A percentile compares a stretch with the other conserved stretches of the same genome.
Evolutionary conservation across 176 grass and related monocot species (phyloP).

Genomic region (Saccharum spontaneum): DNA sequence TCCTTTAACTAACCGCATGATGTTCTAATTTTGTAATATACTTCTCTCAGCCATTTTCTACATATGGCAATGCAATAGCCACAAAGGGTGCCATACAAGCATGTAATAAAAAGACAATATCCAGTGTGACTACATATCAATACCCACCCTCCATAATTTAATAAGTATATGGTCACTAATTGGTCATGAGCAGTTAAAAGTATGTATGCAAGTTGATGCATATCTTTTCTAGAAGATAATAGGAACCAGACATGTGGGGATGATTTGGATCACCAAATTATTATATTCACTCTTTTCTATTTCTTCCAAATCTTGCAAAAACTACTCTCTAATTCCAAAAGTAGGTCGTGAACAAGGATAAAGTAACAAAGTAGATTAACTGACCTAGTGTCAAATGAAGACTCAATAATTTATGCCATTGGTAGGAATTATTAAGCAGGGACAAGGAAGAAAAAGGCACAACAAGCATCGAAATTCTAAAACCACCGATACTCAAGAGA

Average conservation of each 20-base stretch:
- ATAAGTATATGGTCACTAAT: conserved; percentile 16
- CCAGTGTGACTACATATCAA: conserved; percentile 24
- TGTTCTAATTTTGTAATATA: conserved; percentile 10
- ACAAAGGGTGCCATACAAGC: conserved; percentile 2
- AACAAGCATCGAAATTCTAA: neutral
- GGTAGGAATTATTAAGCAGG: neutral
- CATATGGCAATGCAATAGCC: neutral
- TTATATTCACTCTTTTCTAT: conserved; percentile 18
- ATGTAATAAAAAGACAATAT: conserved; percentile 1
- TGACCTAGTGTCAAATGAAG: neutral
- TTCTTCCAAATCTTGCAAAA: neutral
- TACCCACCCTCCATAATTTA: conserved; percentile 32
- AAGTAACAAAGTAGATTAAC: neutral
- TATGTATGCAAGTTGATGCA: conserved; percentile 12
- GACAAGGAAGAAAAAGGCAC: neutral
- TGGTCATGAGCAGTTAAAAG: conserved; percentile 13
- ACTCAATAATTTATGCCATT: neutral
- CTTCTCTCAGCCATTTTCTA: conserved; percentile 8
- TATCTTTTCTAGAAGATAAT: neutral
- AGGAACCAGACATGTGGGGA: neutral
- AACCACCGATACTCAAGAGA: neutral
- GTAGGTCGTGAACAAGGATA: neutral
- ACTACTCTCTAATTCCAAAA: neutral
- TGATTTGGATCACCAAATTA: neutral
- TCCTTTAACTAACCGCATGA: neutral